A percentile compares a stretch with the other conserved stretches of the same genome.
Evolutionary conservation across 176 grass and related monocot genomes (phyloP).

Genomic region (Aegilops tauschii): DNA sequence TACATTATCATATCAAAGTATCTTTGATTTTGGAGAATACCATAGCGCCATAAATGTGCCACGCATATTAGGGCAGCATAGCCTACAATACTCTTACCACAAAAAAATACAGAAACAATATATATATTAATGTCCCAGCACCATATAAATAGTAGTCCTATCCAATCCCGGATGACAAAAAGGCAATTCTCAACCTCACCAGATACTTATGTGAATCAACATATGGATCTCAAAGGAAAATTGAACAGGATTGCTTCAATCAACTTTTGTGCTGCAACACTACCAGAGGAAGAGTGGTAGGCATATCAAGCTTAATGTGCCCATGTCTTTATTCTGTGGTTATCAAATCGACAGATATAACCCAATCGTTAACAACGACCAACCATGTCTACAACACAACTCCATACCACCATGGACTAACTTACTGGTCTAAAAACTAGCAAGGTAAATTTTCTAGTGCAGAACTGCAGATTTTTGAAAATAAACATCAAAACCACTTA

Average conservation of each 20-base stretch:
- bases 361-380: not conserved
- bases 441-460: not conserved
- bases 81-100: not conserved
- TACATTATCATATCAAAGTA: not conserved
- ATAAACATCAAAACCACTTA: no score
- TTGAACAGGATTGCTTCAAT: not conserved
- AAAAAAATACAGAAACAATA: not conserved
- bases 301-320: not conserved
- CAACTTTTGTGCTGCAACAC: not conserved
- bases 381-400: not conserved
- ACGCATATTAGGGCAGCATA: not conserved
- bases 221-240: not conserved
- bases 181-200: not conserved
- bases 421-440: not conserved
- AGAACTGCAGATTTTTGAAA: not conserved
- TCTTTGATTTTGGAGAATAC: not conserved
- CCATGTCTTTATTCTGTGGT: no score
- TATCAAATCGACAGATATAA: not conserved
- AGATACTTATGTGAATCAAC: not conserved
- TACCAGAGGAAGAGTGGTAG: not conserved
- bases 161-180: not conserved
- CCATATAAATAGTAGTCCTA: not conserved
- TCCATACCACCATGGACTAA: not conserved
- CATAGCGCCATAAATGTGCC: not conserved
- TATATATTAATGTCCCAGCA: not conserved